These are phyloP conservation scores for Scedosporium dehoogii DNA, from an alignment of 2,329 filamentous ascomycete genomes.

Conservation along the genomic window DNA sequence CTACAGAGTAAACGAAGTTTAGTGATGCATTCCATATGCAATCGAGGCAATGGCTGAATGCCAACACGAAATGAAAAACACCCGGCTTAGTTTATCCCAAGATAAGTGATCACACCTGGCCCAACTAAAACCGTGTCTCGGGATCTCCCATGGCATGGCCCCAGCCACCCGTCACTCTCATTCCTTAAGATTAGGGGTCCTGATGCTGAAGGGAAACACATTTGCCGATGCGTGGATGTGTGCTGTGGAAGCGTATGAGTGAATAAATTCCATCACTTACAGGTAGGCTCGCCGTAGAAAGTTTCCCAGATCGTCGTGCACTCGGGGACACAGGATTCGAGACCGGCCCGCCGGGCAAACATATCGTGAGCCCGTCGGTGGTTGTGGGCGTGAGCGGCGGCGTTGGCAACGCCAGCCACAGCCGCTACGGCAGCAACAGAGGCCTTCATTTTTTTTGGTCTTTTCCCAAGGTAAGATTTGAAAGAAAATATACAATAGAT, in stretches of 20 bases:
- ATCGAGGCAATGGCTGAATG: too few species aligned
- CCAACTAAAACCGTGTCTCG: too few species aligned
- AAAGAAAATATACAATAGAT: constrained; percentile 5
- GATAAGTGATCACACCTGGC: too few species aligned
- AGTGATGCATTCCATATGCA: not conserved
- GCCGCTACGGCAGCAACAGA: constrained; percentile 56
- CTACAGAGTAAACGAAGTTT: not conserved
- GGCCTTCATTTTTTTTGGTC: constrained; percentile 57
- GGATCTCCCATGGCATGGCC: too few species aligned
- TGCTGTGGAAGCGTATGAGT: too few species aligned
- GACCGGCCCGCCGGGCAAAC: constrained; percentile 37
- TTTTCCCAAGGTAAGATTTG: constrained; percentile 7
- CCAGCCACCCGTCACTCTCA: too few species aligned
- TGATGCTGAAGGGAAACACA: too few species aligned
- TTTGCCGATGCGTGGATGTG: not conserved
- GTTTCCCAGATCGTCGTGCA: constrained; percentile 70
- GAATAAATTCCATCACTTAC: constrained; percentile 32
- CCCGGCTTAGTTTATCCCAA: too few species aligned
- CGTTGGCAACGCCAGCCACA: constrained; percentile 45
- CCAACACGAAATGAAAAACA: too few species aligned
- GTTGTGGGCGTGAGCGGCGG: constrained; percentile 28
- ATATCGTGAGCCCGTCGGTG: constrained; percentile 57
- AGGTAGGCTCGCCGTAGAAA: constrained; percentile 54
- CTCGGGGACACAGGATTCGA: constrained; percentile 37
- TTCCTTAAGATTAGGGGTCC: too few species aligned